Evolutionary conservation across 306 rosid species (phyloP), one percentile per base, ranked within the genome.

Genomic region (Trichosanthes truncata): DNA sequence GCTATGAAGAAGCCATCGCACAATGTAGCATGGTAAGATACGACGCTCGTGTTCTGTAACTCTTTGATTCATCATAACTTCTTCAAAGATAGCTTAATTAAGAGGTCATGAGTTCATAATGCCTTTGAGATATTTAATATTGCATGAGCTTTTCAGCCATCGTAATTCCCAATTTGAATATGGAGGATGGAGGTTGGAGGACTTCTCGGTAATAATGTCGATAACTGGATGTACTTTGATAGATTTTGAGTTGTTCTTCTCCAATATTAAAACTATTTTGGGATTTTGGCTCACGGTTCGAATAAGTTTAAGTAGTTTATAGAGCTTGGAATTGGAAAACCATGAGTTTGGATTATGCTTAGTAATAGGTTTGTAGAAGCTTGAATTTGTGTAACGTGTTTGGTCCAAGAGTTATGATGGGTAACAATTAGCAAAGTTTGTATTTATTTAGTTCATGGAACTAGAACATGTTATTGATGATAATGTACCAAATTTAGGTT

Each of bases 1-100:
- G 90, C 35, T 87, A 79, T 52, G 97, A 95, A 59, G 98, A 95
- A 85, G 98, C 96, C 80, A 91, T 92, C 68, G 89, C 92, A 72
- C 97, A 95, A 55, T 95, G 98, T 84, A 82, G 85, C 84, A 68
- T 89, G 31, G 97, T 92, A 82, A 88, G 98, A 71, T 45, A 71
- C 5, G 2, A 45, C 3, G 1, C 35, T 43, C 33, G 0, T 11
- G 77, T 46, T 73, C 41, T 7, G 0, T 26, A 7, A 7, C 12
- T 21, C 26, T 17, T 14, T 46, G 35, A 3, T 72, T 69, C 56
- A 26, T 49, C 38, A 3, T 48, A 23, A 26, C 15, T 48, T 43
- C 41, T 23, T 26, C 59, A 48, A 25, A 48, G 41, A 73, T 73
- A 14, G 57, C 25, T 29, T 23, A 7, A 26, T 43, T 71, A n/a